A percentile compares a stretch with the other conserved stretches of the same genome.
Conservation (phyloP, 139 green algal species). For the Pseudopediastrum boryanum region DNA sequence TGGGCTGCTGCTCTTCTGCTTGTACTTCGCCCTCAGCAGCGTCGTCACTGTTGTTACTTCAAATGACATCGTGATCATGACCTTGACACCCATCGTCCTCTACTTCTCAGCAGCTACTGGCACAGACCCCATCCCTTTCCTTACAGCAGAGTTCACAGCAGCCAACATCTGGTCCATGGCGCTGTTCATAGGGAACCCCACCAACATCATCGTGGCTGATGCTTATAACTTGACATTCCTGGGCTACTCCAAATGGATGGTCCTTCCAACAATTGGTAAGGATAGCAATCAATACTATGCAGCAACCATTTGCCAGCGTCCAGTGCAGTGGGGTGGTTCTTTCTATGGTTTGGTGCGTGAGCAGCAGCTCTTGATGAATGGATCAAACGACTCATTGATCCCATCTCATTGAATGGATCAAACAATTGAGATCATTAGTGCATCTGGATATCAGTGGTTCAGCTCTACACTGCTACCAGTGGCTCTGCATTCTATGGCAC, state of each 20-base stretch:
- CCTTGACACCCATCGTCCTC: slow-evolving; percentile 55
- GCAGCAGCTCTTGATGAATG: too few species aligned
- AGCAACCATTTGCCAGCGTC: too few species aligned
- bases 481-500: too few species aligned
- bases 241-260: slow-evolving; percentile 52
- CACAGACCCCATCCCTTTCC: slow-evolving; percentile 37
- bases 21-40: slow-evolving; percentile 46
- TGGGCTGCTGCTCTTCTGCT: slow-evolving; percentile 46
- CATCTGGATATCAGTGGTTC: too few species aligned
- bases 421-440: too few species aligned
- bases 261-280: slow-evolving; percentile 53
- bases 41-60: slow-evolving; percentile 51
- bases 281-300: not conserved
- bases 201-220: slow-evolving; percentile 58
- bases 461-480: too few species aligned
- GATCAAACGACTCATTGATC: too few species aligned
- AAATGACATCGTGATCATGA: slow-evolving; percentile 59
- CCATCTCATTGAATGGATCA: too few species aligned
- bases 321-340: too few species aligned
- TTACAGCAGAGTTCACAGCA: slow-evolving; percentile 49
- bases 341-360: too few species aligned
- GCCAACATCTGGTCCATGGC: slow-evolving; percentile 57
- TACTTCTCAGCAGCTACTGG: slow-evolving; percentile 27
- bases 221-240: slow-evolving; percentile 52
- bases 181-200: slow-evolving; percentile 59